A percentile compares a stretch with the other conserved stretches of the same genome.
phyloP scores from a whole-genome alignment of 768 basidiomycete genomes.

The Chalciporus sphaerocephalus region DNA sequence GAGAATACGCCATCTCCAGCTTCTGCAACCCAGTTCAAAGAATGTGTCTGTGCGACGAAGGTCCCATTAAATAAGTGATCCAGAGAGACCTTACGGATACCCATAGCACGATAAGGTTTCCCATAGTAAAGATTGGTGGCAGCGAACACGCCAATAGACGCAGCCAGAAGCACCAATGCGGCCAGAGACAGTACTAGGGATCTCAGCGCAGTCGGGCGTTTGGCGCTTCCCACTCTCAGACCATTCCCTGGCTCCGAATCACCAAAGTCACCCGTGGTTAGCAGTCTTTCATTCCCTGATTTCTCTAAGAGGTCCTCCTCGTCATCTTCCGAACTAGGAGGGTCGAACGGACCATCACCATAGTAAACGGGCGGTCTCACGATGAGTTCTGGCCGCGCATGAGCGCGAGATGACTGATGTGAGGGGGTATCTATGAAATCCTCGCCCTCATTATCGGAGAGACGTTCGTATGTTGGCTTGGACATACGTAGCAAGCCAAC shows the following conservation, averaged over 20 bases:
- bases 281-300: conserved; percentile 13
- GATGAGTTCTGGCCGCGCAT: conserved; percentile 6
- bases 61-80: conserved; percentile 94
- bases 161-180: conserved; percentile 57
- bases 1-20: conserved; percentile 95
- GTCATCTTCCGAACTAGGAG: conserved; percentile 78
- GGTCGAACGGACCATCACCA: conserved; percentile 71
- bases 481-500: conserved; percentile 30
- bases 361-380: conserved; percentile 51
- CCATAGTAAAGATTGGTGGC: conserved; percentile 65
- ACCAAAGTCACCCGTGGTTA: conserved; percentile 6
- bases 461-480: conserved; percentile 26
- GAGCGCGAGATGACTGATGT: conserved; percentile 2
- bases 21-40: conserved; percentile 86
- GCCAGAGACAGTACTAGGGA: conserved; percentile 59
- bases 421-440: conserved; percentile 9
- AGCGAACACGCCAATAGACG: conserved; percentile 71
- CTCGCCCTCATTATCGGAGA: conserved; percentile 27
- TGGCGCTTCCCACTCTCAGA: conserved; percentile 34
- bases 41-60: conserved; percentile 47
- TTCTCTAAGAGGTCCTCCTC: conserved; percentile 52
- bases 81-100: conserved; percentile 69
- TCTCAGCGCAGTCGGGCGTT: conserved; percentile 50
- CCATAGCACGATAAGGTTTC: conserved; percentile 46
- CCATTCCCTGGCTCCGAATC: conserved; percentile 29